Percentiles rank a stretch among this genome's conserved stretches.
phyloP scores from a whole-genome alignment of 495 filamentous ascomycete species.

The Alectoria sarmentosa region DNA sequence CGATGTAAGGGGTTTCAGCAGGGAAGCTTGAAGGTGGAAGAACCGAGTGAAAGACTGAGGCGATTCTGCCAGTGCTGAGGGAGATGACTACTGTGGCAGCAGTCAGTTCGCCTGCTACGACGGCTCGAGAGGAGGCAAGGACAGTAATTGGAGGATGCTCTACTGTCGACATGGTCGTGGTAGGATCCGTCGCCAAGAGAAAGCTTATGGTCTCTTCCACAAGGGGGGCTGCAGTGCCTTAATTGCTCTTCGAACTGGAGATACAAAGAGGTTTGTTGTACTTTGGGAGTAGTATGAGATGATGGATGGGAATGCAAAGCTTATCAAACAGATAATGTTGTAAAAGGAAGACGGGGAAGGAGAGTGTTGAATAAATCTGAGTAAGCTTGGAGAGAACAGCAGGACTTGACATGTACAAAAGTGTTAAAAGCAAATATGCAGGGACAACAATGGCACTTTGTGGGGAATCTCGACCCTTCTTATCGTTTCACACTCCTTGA shows the following conservation, averaged over 20 bases:
- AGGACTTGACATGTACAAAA: background rate
- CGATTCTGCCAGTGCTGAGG: conserved; percentile 73
- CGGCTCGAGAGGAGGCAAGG: conserved; percentile 73
- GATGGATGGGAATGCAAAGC: background rate
- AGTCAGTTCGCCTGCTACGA: conserved; percentile 61
- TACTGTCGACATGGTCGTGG: conserved; percentile 10
- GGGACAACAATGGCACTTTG: conserved; percentile 1
- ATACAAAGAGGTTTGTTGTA: background rate
- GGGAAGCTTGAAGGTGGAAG: conserved; percentile 69
- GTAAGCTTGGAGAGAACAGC: background rate
- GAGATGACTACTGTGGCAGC: conserved; percentile 76
- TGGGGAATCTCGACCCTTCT: conserved; percentile 15
- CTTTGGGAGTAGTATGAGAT: background rate
- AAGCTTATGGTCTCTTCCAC: conserved; percentile 26
- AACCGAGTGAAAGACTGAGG: conserved; percentile 64
- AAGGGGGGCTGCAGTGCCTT: conserved; percentile 12
- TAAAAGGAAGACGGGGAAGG: background rate
- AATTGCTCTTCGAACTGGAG: background rate
- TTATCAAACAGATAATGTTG: conserved; percentile 8
- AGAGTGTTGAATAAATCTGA: background rate
- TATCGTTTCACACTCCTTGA: conserved; percentile 13
- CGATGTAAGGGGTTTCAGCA: conserved; percentile 59
- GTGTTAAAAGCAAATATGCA: background rate
- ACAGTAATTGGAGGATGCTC: conserved; percentile 49
- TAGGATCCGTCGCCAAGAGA: conserved; percentile 17